Percentiles rank a stretch among this genome's conserved stretches.
These are phyloP conservation scores for Claviceps paspali DNA, from an alignment of 2,329 filamentous ascomycete species.

Conservation along the genomic window DNA sequence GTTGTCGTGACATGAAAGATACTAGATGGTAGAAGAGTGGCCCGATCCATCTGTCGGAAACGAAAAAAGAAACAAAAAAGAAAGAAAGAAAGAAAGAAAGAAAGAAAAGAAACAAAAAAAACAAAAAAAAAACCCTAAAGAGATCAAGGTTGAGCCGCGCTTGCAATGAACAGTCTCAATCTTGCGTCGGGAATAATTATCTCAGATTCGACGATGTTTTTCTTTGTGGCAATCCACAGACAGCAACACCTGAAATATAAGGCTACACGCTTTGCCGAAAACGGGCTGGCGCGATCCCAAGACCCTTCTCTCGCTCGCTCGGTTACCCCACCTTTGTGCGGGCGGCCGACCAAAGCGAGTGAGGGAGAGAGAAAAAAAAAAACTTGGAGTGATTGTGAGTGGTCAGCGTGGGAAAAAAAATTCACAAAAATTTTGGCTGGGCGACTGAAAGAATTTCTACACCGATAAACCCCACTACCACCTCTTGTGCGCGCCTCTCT, in stretches of 20 bases:
- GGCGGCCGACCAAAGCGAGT: neutral
- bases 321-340: slow-evolving; percentile 4
- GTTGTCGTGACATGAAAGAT: too few species aligned
- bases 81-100: too few species aligned
- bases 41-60: neutral
- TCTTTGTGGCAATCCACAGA: too few species aligned
- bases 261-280: neutral
- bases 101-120: too few species aligned
- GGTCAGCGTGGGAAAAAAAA: slow-evolving; percentile 12
- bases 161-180: too few species aligned
- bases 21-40: too few species aligned
- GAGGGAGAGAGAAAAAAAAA: slow-evolving; percentile 16
- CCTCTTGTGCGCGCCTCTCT: slow-evolving; percentile 9
- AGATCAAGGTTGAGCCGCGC: too few species aligned
- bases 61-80: neutral
- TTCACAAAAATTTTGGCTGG: slow-evolving; percentile 18
- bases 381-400: neutral
- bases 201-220: too few species aligned
- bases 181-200: too few species aligned
- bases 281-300: neutral
- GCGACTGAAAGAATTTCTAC: slow-evolving; percentile 20
- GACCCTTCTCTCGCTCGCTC: slow-evolving; percentile 2
- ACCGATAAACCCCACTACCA: slow-evolving; percentile 20
- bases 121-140: too few species aligned
- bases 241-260: slow-evolving; percentile 4